Evolutionary conservation across 2,329 filamentous ascomycete genomes (phyloP).

Genomic region (Volutella citrinella): DNA sequence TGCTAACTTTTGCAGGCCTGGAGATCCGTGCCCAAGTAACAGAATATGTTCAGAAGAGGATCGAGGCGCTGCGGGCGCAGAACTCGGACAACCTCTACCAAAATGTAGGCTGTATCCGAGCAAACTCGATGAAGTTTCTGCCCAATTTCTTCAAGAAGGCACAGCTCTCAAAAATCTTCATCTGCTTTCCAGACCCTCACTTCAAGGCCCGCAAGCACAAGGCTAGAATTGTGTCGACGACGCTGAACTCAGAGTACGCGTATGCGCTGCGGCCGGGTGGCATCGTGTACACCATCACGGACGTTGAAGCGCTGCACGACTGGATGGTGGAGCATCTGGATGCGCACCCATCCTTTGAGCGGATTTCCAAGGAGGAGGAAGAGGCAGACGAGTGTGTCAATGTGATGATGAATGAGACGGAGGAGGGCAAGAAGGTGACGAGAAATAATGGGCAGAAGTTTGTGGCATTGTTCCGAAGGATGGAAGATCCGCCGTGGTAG

Average conservation of each 20-base stretch:
- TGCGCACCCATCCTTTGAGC: slow-evolving; percentile 73
- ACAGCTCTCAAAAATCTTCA: slow-evolving; percentile 88
- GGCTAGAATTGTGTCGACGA: slow-evolving; percentile 85
- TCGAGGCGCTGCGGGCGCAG: slow-evolving; percentile 74
- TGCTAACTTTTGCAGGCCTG: slow-evolving; percentile 74
- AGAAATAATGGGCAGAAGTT: slow-evolving; percentile 89
- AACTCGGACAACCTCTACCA: slow-evolving; percentile 62
- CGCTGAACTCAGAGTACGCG: slow-evolving; percentile 89
- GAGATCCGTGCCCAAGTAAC: slow-evolving; percentile 91
- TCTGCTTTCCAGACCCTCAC: slow-evolving; percentile 97
- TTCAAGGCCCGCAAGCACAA: slow-evolving; percentile 99
- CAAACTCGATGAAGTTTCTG: slow-evolving; percentile 99
- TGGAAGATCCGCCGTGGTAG: slow-evolving; percentile 77
- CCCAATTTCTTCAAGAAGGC: slow-evolving; percentile 87
- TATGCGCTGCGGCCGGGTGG: slow-evolving; percentile 82
- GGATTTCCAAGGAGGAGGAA: slow-evolving; percentile 65
- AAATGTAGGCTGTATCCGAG: slow-evolving; percentile 84
- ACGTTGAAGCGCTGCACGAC: slow-evolving; percentile 87
- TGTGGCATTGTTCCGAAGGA: slow-evolving; percentile 80
- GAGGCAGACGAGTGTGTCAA: slow-evolving; percentile 68
- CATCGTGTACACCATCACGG: slow-evolving; percentile 92
- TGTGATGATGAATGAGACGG: slow-evolving; percentile 79
- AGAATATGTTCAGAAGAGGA: slow-evolving; percentile 84
- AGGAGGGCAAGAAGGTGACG: slow-evolving; percentile 95
- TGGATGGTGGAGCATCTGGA: slow-evolving; percentile 93